Conservation (phyloP, 495 filamentous ascomycete genomes). For the Tuber aestivum region DNA sequence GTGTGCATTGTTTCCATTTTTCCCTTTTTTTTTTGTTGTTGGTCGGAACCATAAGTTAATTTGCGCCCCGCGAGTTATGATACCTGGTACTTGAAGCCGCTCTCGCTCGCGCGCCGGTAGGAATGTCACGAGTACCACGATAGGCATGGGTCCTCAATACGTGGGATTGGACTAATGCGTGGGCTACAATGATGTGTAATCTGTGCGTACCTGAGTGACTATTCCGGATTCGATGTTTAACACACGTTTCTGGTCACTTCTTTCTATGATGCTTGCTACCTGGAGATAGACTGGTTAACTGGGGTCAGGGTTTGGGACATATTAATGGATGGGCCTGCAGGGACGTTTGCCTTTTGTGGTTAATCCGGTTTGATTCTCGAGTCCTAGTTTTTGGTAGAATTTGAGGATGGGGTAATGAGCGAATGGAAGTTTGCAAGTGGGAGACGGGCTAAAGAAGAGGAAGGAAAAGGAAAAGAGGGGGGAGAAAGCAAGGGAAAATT, state of each 20-base stretch:
- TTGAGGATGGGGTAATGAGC: neutral
- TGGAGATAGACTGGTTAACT: neutral
- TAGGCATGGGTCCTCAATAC: no score
- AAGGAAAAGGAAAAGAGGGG: neutral
- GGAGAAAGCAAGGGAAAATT: neutral
- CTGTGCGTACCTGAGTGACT: no score
- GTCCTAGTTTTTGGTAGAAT: neutral
- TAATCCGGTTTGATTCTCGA: neutral
- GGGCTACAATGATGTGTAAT: no score
- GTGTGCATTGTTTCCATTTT: no score
- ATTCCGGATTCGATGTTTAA: no score
- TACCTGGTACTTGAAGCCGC: no score
- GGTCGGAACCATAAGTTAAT: no score
- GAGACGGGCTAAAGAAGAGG: neutral
- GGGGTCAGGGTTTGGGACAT: neutral
- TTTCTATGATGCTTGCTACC: neutral
- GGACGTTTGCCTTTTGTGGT: neutral
- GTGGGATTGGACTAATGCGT: no score
- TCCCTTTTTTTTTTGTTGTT: no score
- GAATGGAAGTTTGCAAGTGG: neutral
- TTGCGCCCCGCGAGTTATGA: no score
- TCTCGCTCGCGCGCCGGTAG: no score
- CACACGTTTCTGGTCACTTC: neutral
- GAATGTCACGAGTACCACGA: no score
- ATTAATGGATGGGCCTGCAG: neutral